A percentile compares a stretch with the other conserved stretches of the same genome.
Evolutionary conservation across 2,329 filamentous ascomycete genomes (phyloP).

Genomic region (Alternaria atra): DNA sequence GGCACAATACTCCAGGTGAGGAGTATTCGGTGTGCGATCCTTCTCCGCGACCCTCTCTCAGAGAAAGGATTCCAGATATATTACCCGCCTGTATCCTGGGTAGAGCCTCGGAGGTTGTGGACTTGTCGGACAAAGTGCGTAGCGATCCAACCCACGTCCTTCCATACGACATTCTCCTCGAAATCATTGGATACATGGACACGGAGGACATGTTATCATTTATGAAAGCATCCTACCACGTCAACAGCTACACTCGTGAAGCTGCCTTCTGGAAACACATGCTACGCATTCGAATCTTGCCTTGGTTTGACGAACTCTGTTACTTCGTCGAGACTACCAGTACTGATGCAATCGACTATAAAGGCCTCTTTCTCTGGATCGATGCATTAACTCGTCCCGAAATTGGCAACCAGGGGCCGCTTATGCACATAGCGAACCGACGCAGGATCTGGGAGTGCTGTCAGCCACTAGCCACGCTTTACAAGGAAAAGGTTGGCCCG

Average conservation of each 20-base stretch:
- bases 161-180: constrained; percentile 23
- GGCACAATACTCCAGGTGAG: constrained; percentile 23
- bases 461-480: constrained; percentile 12
- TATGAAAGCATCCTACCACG: constrained; percentile 23
- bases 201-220: constrained; percentile 16
- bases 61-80: constrained; percentile 12
- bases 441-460: constrained; percentile 41
- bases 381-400: constrained; percentile 24
- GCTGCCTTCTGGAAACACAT: constrained; percentile 25
- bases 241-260: constrained; percentile 14
- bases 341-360: constrained; percentile 22
- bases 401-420: constrained; percentile 29
- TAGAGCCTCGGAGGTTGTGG: neutral
- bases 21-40: constrained; percentile 30
- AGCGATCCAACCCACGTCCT: constrained; percentile 22
- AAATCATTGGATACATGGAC: constrained; percentile 15
- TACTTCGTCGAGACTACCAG: neutral
- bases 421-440: constrained; percentile 45
- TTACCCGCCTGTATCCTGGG: constrained; percentile 16
- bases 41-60: constrained; percentile 1
- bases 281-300: constrained; percentile 18
- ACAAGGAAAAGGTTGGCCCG: neutral
- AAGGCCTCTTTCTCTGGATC: constrained; percentile 34
- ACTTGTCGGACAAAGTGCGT: constrained; percentile 14
- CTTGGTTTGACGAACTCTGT: constrained; percentile 27